Base-by-base conservation (phyloP, 805 yeast genomes). In the Sugiyamaella marilandica region DNA sequence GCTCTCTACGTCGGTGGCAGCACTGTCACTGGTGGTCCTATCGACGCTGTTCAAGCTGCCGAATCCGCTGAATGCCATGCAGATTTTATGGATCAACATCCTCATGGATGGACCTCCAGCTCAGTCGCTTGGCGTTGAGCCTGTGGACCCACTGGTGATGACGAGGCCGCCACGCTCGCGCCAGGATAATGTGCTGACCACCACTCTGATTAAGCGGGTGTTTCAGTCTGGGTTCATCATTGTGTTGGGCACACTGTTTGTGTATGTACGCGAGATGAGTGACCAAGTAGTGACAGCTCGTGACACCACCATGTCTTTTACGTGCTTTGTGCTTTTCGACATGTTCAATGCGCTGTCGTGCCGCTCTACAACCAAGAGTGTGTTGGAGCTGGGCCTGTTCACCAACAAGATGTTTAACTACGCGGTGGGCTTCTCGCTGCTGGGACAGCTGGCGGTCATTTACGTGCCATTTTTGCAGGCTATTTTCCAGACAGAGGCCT, bases 81-180 rank as follows among this genome's bases (percentile, higher is more conserved):
- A 94, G 74, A 94, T 92, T 62, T 74, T 92, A 63, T 92, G 98
- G 97, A 92, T 92, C 67, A 92, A 92, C 68, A 94, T 92, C 57
- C 77, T 92, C 53, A 92, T 92, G 99, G 99, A 92, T 72, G 99
- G 99, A 1, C 99, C 99, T 10, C 99, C 99, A 2, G 98, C 98
- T 1, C 99, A 92, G 72, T 87, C 96, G 0, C 74, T 92, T 43
- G 99, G 99, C 54, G 98, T 94, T 32, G 99, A 92, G 71, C 95
- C 97, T 0, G 98, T 92, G 11, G 98, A 92, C 65, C 90, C 86
- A 56, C 95, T 86, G 67, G 96, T 92, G 36, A 91, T 92, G 97
- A 82, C 79, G 57, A 87, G 85, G 66, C 97, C 98, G n/a, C 99
- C 99, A 50, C 83, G 99, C 71, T 78, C 82, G 49, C 83, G 97